These are phyloP conservation scores for Corylus avellana DNA, from an alignment of 306 rosid genomes.

Conservation along the genomic window DNA sequence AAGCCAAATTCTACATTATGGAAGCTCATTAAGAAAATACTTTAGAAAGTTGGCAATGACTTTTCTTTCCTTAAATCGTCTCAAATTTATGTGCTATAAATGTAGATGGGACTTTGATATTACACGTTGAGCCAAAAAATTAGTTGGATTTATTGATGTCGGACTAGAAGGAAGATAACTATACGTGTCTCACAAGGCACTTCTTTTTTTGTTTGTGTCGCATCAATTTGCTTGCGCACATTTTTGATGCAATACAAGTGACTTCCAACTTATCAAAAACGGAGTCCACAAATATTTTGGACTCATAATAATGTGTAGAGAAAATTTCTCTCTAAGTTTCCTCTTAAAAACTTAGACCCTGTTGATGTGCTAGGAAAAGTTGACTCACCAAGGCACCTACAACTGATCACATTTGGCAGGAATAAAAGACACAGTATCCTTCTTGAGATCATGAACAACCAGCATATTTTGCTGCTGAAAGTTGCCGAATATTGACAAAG, in stretches of 20 bases:
- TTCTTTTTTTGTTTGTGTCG: no score
- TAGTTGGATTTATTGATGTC: not conserved
- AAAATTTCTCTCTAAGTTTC: not conserved
- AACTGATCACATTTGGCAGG: slow-evolving; percentile 41
- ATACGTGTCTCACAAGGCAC: no score
- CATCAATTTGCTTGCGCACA: not conserved
- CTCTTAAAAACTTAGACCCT: not conserved
- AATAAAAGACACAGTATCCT: slow-evolving; percentile 42
- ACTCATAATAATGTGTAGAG: no score
- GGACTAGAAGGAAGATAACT: not conserved
- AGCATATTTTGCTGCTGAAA: slow-evolving; percentile 48
- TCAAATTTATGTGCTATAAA: not conserved
- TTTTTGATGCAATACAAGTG: no score
- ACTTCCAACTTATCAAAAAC: no score
- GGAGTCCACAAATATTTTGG: no score
- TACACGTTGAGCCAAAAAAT: not conserved
- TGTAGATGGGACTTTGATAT: not conserved
- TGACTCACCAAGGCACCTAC: not conserved
- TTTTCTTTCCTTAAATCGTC: not conserved
- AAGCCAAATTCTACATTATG: no score
- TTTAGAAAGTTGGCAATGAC: not conserved
- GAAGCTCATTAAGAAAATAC: not conserved
- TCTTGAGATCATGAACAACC: slow-evolving; percentile 44
- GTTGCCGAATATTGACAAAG: slow-evolving; percentile 14
- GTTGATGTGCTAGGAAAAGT: not conserved